Evolutionary conservation across 306 rosid species (phyloP), one percentile per base, ranked within the genome.

Genomic region (Quercus suber): DNA sequence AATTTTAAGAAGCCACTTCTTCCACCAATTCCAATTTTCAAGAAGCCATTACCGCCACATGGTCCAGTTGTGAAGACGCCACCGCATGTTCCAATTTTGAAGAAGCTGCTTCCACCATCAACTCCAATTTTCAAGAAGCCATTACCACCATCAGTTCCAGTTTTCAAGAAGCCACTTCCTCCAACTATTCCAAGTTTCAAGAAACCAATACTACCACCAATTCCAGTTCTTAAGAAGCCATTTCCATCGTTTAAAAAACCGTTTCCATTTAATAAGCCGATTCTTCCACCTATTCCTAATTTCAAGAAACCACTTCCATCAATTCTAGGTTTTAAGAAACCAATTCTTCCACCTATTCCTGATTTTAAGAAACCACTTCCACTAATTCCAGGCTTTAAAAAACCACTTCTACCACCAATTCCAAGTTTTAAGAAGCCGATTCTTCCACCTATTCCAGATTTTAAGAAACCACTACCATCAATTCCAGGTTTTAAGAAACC

Each of bases 101-200:
- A 37, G 71, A 30, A 73, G 25, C 69, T 33, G 0, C 20, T 9
- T 18, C 80, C 41, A 7, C 82, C 30, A 30, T 1, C 9, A 13
- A 6, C 14, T 79, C 78, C 78, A 6, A 6, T 35, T 0, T 15
- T 14, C 43, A 30, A 63, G 41, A 63, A 63, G 43, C 69, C 69
- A 8, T 63, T 63, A 7, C 58, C 74, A 19, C 73, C 69, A 3
- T 58, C 52, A 0, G 11, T 83, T 45, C 81, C 79, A 0, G 1
- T 82, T 1, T 61, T 28, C 9, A 30, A 80, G 64, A 79, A 79
- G 18, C 78, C 82, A 5, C 13, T 71, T 0, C 78, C 28, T 17
- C 73, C 73, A 4, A 68, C 27, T n/a, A 68, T 78, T 5, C 83
- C 88, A 7, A 51, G 78, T 41, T 84, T 81, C 4, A 68, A 75